Conservation (phyloP, 148 eudicot species). For the Nepenthes mirabilis region DNA sequence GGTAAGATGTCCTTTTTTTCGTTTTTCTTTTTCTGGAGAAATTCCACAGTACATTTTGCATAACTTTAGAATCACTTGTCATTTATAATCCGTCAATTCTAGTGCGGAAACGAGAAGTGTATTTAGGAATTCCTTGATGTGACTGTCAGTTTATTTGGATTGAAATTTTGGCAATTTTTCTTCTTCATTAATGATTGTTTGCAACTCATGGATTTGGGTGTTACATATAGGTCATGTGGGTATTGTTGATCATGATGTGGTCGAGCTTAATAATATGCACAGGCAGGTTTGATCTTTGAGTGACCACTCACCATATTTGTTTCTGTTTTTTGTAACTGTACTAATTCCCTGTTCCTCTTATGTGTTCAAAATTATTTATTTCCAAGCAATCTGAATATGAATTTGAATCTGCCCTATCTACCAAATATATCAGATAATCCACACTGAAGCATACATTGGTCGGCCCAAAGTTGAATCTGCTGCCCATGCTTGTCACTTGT, state of each 20-base stretch:
- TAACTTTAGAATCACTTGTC: background rate
- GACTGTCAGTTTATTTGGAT: background rate
- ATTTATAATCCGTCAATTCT: background rate
- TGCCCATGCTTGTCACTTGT: constrained; percentile 90
- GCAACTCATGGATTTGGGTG: background rate
- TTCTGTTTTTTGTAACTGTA: background rate
- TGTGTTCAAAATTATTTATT: too few relatives aligned
- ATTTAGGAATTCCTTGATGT: background rate
- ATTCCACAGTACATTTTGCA: background rate
- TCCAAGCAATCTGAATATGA: background rate
- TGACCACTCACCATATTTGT: background rate
- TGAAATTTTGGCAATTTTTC: background rate
- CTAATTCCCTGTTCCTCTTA: background rate
- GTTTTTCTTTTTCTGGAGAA: background rate
- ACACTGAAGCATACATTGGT: constrained; percentile 80
- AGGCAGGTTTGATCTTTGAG: constrained; percentile 58
- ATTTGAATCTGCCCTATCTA: background rate
- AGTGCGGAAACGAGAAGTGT: background rate
- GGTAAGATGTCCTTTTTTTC: constrained; percentile 26
- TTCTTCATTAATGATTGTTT: background rate
- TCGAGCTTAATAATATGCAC: constrained; percentile 96
- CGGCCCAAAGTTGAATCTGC: constrained; percentile 92
- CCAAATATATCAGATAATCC: constrained; percentile 51
- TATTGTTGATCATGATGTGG: constrained; percentile 95
- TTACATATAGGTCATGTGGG: constrained; percentile 62